These are phyloP conservation scores for Xylaria arbuscula DNA, from an alignment of 2,329 filamentous ascomycete genomes.

Conservation along the genomic window DNA sequence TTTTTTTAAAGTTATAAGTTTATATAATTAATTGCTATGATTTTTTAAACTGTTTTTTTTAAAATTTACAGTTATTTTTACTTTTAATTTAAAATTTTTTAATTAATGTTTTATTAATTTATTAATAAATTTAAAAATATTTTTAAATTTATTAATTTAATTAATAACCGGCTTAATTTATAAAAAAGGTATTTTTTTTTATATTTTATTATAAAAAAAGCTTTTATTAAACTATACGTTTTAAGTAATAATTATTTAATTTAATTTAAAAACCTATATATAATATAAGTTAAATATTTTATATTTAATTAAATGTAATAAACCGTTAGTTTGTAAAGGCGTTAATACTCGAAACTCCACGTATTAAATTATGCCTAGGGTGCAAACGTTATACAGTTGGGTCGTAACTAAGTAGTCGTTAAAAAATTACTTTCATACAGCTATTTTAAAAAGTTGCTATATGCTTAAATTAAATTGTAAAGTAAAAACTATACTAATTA, in stretches of 20 bases:
- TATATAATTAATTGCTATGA: neutral
- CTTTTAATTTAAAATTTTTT: neutral
- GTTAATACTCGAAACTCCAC: no score
- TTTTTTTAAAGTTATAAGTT: conserved; percentile 6
- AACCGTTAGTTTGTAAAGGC: no score
- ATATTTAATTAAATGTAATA: conserved; percentile 12
- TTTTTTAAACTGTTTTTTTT: neutral
- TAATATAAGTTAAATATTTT: neutral
- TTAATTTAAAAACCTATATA: conserved; percentile 1
- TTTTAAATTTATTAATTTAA: neutral
- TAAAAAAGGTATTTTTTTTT: neutral
- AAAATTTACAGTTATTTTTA: neutral
- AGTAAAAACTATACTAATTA: no score
- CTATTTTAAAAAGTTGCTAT: no score
- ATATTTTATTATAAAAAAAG: neutral
- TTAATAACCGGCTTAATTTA: neutral
- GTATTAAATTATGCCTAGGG: no score
- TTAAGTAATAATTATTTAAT: conserved; percentile 7
- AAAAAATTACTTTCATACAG: no score
- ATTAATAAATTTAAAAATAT: neutral
- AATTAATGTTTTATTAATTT: neutral
- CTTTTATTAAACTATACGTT: neutral
- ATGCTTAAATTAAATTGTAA: no score
- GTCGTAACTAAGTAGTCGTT: no score
- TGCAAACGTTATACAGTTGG: no score